Percentiles rank a stretch among this genome's conserved stretches.
phyloP scores from a whole-genome alignment of 2,329 filamentous ascomycete genomes.

The Penicillium sp. region DNA sequence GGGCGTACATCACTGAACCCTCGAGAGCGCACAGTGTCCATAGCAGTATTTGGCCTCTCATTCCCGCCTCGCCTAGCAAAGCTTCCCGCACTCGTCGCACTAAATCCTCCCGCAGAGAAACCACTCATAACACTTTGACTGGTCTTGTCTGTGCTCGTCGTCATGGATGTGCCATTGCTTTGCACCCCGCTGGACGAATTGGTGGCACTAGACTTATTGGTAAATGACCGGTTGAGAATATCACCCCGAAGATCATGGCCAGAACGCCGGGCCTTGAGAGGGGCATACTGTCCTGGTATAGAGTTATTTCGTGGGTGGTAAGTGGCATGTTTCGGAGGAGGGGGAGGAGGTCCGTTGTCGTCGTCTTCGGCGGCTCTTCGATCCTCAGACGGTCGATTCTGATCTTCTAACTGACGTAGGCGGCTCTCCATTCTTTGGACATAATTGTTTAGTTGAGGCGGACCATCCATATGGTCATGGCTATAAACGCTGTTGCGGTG shows the following conservation, averaged over 20 bases:
- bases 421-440: conserved; percentile 89
- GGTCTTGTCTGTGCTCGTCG: conserved; percentile 72
- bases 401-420: conserved; percentile 66
- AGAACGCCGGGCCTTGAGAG: conserved; percentile 43
- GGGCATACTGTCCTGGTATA: conserved; percentile 38
- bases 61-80: conserved; percentile 65
- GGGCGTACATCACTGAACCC: conserved; percentile 46
- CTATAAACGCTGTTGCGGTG: conserved; percentile 43
- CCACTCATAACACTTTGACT: conserved; percentile 91
- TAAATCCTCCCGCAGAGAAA: conserved; percentile 82
- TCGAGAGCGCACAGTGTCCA: conserved; percentile 39
- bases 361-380: conserved; percentile 53
- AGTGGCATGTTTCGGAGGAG: conserved; percentile 57
- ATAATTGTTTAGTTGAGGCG: conserved; percentile 77
- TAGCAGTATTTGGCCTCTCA: conserved; percentile 47
- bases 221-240: conserved; percentile 73
- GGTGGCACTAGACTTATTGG: conserved; percentile 82
- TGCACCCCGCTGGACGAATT: conserved; percentile 71
- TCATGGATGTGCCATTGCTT: conserved; percentile 63
- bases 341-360: conserved; percentile 56
- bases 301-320: conserved; percentile 46
- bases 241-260: conserved; percentile 73
- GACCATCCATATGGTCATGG: conserved; percentile 49
- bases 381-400: conserved; percentile 41
- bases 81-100: conserved; percentile 92